A percentile compares a stretch with the other conserved stretches of the same genome.
Conservation (phyloP, 1,284 basidiomycete genomes). For the Caloboletus firmus region DNA sequence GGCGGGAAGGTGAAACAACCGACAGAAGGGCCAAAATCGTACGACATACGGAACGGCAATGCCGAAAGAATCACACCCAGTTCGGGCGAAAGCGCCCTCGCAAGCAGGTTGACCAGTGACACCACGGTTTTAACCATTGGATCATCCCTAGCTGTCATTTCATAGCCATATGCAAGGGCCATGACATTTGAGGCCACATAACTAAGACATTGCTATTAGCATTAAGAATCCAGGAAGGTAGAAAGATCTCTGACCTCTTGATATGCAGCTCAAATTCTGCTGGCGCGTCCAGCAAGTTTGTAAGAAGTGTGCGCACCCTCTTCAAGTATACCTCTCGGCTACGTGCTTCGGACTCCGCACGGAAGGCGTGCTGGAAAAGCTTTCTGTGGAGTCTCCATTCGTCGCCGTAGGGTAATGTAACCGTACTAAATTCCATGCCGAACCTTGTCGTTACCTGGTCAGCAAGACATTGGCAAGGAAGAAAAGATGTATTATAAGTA, state of each 20-base stretch:
- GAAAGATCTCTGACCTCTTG: slow-evolving; percentile 13
- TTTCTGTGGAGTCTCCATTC: slow-evolving; percentile 28
- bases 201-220: slow-evolving; percentile 5
- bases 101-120: slow-evolving; percentile 20
- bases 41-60: slow-evolving; percentile 28
- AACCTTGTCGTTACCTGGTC: slow-evolving; percentile 13
- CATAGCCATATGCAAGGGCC: slow-evolving; percentile 28
- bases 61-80: slow-evolving; percentile 17
- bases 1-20: neutral
- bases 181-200: slow-evolving; percentile 29
- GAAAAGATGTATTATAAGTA: slow-evolving; percentile 1
- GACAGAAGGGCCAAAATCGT: neutral
- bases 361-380: slow-evolving; percentile 28
- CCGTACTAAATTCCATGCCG: slow-evolving; percentile 26
- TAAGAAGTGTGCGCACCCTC: slow-evolving; percentile 19
- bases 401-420: slow-evolving; percentile 26
- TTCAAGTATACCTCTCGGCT: slow-evolving; percentile 18
- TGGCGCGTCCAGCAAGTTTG: slow-evolving; percentile 25
- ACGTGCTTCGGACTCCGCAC: slow-evolving; percentile 16
- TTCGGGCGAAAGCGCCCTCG: slow-evolving; percentile 23
- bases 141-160: slow-evolving; percentile 18
- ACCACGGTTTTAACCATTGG: slow-evolving; percentile 21
- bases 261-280: slow-evolving; percentile 25
- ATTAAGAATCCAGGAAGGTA: neutral
- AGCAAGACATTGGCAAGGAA: neutral